phyloP scores from a whole-genome alignment of 805 yeast genomes.

The Hanseniaspora guilliermondii region DNA sequence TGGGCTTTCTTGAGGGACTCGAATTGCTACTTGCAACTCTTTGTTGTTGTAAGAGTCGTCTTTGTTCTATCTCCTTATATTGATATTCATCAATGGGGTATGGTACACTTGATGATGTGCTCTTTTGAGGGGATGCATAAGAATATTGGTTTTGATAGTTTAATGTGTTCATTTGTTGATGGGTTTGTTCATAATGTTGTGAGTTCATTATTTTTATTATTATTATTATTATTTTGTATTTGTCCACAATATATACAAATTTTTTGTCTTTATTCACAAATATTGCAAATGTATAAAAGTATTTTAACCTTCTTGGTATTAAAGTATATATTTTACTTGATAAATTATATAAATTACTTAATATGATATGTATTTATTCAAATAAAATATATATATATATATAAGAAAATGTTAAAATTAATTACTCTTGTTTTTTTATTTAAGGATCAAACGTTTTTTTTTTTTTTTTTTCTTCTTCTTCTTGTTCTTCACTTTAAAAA shows the following conservation, averaged over 20 bases:
- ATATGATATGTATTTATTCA: no score
- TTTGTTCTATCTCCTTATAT: background rate
- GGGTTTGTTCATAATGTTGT: background rate
- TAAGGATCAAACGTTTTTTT: no score
- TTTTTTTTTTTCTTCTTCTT: no score
- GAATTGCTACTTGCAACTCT: background rate
- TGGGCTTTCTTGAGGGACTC: background rate
- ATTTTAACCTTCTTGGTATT: no score
- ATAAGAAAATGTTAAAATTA: no score
- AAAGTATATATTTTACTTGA: no score
- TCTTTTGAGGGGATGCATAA: background rate
- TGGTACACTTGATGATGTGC: background rate
- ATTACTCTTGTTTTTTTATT: no score
- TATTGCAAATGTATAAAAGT: no score
- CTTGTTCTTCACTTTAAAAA: no score
- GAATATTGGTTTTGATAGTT: background rate
- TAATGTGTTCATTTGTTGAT: background rate
- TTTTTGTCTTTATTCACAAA: no score
- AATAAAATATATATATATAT: no score
- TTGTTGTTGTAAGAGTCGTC: background rate
- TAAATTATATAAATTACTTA: no score
- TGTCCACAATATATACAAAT: background rate
- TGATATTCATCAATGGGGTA: slow-evolving; percentile 1
- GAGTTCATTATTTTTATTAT: background rate
- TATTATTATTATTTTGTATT: background rate